Conservation (phyloP, 768 basidiomycete genomes). For the Cyathus striatus region DNA sequence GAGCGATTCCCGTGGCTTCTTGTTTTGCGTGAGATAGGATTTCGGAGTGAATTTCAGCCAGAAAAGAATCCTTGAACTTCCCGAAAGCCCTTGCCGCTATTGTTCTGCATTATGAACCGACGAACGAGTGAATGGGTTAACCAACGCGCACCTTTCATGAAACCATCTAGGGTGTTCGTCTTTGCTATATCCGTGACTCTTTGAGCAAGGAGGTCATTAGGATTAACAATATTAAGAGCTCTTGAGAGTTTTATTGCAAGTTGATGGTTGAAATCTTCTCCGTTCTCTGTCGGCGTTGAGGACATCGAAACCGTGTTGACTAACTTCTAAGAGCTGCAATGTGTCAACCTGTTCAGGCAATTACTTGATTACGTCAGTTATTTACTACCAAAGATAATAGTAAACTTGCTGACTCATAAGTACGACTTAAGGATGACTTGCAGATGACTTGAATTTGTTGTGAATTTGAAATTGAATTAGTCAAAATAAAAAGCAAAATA, state of each 20-base stretch:
- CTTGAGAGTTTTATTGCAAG: conserved; percentile 78
- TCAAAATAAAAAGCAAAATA: no score
- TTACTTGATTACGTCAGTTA: background rate
- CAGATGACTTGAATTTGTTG: no score
- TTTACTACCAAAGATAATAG: no score
- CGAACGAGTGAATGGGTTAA: background rate
- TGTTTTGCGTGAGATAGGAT: conserved; percentile 69
- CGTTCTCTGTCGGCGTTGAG: conserved; percentile 14
- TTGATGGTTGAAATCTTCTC: conserved; percentile 57
- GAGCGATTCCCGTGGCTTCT: conserved; percentile 47
- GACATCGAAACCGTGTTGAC: conserved; percentile 13
- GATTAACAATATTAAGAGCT: conserved; percentile 73
- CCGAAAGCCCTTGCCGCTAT: conserved; percentile 78
- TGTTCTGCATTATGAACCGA: conserved; percentile 2
- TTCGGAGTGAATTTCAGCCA: conserved; percentile 75
- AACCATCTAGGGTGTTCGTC: conserved; percentile 56
- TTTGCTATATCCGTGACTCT: conserved; percentile 79
- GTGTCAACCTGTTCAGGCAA: background rate
- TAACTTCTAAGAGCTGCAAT: background rate
- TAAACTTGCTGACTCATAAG: no score
- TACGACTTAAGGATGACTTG: no score
- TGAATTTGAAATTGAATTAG: no score
- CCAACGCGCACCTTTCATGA: conserved; percentile 54
- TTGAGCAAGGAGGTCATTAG: conserved; percentile 77
- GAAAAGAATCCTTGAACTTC: conserved; percentile 76